Conservation (phyloP, 2,329 filamentous ascomycete genomes). For the Fusarium illudens region DNA sequence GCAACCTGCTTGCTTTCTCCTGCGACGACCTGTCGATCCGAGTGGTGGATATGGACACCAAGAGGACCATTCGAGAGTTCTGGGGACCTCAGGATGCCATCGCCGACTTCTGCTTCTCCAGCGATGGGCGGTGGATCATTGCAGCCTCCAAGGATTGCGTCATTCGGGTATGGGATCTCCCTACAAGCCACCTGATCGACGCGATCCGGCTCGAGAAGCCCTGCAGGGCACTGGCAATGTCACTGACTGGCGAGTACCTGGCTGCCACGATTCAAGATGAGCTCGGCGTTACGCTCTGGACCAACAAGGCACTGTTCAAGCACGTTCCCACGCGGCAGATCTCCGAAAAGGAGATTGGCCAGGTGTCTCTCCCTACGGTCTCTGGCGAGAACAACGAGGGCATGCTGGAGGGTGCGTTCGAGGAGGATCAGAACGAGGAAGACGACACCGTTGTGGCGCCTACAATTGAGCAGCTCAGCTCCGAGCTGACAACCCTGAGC, state of each 20-base stretch:
- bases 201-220: constrained; percentile 81
- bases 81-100: constrained; percentile 80
- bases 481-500: constrained; percentile 86
- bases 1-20: constrained; percentile 85
- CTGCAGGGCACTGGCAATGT: constrained; percentile 88
- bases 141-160: constrained; percentile 83
- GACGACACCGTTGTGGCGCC: constrained; percentile 65
- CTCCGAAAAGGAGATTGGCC: constrained; percentile 75
- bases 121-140: constrained; percentile 92
- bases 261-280: constrained; percentile 84
- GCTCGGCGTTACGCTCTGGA: constrained; percentile 94
- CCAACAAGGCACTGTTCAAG: constrained; percentile 89
- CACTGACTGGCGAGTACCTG: constrained; percentile 90
- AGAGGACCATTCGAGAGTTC: constrained; percentile 90
- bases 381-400: constrained; percentile 84
- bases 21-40: constrained; percentile 91
- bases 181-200: constrained; percentile 94
- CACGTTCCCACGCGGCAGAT: constrained; percentile 89
- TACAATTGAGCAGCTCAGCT: constrained; percentile 78
- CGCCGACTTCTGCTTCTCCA: constrained; percentile 88
- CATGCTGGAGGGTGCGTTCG: constrained; percentile 79
- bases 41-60: constrained; percentile 89
- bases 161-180: constrained; percentile 91
- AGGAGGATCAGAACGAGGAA: constrained; percentile 61
- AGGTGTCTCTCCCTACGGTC: constrained; percentile 73